Percentiles rank a stretch among this genome's conserved stretches.
These are phyloP conservation scores for Exophiala phaeomuriformis DNA, from an alignment of 2,329 filamentous ascomycete genomes.

Conservation along the genomic window DNA sequence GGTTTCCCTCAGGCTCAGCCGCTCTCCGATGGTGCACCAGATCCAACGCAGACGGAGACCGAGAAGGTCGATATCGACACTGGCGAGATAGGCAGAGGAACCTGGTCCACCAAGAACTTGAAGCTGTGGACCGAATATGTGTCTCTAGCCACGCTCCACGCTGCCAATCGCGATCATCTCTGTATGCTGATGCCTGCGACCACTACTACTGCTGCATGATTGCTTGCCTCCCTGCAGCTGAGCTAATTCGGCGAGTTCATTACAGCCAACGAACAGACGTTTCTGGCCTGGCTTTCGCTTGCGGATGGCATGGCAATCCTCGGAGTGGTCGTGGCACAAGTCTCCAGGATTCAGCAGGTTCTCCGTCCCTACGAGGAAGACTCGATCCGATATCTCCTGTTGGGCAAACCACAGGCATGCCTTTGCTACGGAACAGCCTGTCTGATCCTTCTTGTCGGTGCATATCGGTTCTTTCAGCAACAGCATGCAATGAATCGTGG, in stretches of 20 bases:
- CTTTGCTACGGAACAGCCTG: conserved; percentile 43
- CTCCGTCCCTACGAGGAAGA: conserved; percentile 18
- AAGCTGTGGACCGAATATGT: conserved; percentile 6
- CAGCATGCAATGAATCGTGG: conserved; percentile 46
- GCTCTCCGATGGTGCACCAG: neutral
- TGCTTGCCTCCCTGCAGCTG: too few species aligned
- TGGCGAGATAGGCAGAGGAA: neutral
- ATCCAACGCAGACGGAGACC: neutral
- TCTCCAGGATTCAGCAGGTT: conserved; percentile 6
- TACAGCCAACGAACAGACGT: conserved; percentile 20
- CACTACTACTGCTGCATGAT: neutral
- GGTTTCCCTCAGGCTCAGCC: too few species aligned
- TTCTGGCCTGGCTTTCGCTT: conserved; percentile 13
- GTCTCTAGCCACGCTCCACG: neutral
- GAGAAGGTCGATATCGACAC: neutral
- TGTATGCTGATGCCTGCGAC: neutral
- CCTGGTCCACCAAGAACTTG: neutral
- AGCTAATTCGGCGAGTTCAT: neutral
- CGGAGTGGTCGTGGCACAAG: conserved; percentile 15
- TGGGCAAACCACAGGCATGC: conserved; percentile 28
- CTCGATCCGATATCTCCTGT: conserved; percentile 2
- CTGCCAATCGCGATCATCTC: conserved; percentile 3
- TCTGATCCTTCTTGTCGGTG: conserved; percentile 42
- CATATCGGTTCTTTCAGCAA: conserved; percentile 48
- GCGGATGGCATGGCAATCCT: conserved; percentile 10